phyloP scores from a whole-genome alignment of 2,329 filamentous ascomycete species.

The Aspergillus quadricinctus region DNA sequence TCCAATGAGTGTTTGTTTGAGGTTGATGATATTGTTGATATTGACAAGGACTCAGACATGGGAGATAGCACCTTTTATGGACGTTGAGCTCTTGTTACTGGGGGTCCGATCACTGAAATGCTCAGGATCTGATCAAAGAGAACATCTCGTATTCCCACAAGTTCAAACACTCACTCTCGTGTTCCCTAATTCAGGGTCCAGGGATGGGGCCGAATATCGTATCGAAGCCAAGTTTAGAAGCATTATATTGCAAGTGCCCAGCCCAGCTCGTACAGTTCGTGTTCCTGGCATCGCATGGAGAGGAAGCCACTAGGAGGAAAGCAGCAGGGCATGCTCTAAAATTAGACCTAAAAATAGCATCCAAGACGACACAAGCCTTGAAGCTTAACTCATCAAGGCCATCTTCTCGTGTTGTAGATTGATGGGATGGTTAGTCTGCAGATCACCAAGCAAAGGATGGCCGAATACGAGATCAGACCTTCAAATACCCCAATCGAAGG shows the following conservation, averaged over 20 bases:
- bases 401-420: constrained; percentile 1
- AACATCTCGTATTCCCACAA: not conserved
- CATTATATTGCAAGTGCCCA: not conserved
- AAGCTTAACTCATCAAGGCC: not conserved
- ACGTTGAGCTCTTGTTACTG: not conserved
- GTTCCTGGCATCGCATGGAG: not conserved
- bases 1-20: not conserved
- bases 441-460: not conserved
- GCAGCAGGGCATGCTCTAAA: not conserved
- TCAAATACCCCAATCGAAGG: not conserved
- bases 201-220: not conserved
- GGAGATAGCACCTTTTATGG: not conserved
- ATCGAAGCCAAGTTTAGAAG: not conserved
- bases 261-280: not conserved
- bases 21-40: not conserved
- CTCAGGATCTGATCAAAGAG: not conserved
- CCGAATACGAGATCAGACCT: not conserved
- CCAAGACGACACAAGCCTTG: not conserved
- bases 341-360: not conserved
- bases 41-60: not conserved
- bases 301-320: not conserved
- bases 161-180: not conserved
- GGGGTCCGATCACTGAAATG: not conserved
- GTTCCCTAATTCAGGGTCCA: not conserved
- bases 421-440: not conserved